These are phyloP conservation scores for Neonectria coccinea DNA, from an alignment of 2,329 filamentous ascomycete genomes.

Conservation along the genomic window DNA sequence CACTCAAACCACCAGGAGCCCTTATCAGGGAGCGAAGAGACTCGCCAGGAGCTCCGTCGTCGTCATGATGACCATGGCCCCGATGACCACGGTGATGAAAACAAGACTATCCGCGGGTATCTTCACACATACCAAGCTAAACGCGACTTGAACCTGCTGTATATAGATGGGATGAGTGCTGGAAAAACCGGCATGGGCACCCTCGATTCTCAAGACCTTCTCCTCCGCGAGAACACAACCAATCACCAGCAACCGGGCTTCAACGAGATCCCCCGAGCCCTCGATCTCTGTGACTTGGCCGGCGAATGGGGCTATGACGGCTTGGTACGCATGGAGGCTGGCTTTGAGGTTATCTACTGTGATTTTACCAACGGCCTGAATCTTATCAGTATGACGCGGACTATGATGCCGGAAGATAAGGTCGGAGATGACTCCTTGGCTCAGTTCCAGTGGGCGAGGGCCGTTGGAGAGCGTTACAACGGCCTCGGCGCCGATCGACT, in stretches of 20 bases:
- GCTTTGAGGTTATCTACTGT: constrained; percentile 78
- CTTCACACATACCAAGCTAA: constrained; percentile 74
- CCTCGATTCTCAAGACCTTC: constrained; percentile 73
- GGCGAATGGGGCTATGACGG: constrained; percentile 70
- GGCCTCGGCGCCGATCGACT: constrained; percentile 58
- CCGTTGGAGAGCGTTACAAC: constrained; percentile 58
- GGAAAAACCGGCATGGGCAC: constrained; percentile 75
- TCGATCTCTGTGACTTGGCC: constrained; percentile 66
- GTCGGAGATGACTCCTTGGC: constrained; percentile 44
- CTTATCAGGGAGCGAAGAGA: constrained; percentile 6
- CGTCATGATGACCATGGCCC: constrained; percentile 9
- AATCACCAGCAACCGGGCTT: constrained; percentile 31
- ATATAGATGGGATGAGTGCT: constrained; percentile 77
- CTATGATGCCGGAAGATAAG: constrained; percentile 32
- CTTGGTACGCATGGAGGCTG: constrained; percentile 74
- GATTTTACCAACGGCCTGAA: constrained; percentile 64
- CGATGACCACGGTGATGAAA: constrained; percentile 13
- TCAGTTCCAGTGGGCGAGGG: constrained; percentile 56
- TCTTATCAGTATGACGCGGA: constrained; percentile 49
- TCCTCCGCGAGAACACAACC: constrained; percentile 62
- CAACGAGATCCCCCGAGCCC: constrained; percentile 65
- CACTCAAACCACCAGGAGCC: constrained; percentile 9
- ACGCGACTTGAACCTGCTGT: constrained; percentile 70
- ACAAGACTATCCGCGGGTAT: constrained; percentile 61
- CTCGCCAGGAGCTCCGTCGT: constrained; percentile 28